These are phyloP conservation scores for Begonia masoniana DNA, from an alignment of 306 rosid species.

Conservation along the genomic window DNA sequence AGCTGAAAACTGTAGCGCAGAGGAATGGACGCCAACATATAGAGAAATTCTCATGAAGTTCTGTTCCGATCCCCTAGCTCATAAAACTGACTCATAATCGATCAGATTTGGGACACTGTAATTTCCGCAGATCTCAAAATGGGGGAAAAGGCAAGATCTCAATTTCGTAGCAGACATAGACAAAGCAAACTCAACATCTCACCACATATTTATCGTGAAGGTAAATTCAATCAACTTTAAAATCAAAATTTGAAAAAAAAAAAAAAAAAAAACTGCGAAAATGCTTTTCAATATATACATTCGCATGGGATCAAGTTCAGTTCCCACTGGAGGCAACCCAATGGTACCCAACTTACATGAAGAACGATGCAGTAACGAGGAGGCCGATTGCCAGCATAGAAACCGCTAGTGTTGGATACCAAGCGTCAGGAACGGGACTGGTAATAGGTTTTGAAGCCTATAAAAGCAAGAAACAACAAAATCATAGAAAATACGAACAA, in stretches of 20 bases:
- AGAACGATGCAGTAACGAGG: conserved; percentile 70
- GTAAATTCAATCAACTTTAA: background rate
- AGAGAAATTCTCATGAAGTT: no score
- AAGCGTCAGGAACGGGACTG: conserved; percentile 64
- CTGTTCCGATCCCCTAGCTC: no score
- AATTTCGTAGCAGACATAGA: background rate
- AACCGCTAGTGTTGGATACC: conserved; percentile 70
- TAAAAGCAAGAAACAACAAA: background rate
- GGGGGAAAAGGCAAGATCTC: background rate
- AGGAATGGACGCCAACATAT: no score
- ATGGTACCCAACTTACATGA: conserved; percentile 40
- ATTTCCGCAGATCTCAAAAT: no score
- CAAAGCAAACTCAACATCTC: background rate
- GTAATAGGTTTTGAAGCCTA: conserved; percentile 66
- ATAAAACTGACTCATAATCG: no score
- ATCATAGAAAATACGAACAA: no score
- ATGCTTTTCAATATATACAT: background rate
- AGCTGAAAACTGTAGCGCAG: no score
- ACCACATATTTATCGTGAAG: no score
- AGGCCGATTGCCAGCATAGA: conserved; percentile 64
- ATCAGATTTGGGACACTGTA: no score
- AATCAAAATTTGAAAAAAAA: background rate
- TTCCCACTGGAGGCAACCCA: no score
- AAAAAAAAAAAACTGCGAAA: background rate
- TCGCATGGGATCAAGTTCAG: conserved; percentile 13